Percentiles rank a stretch among this genome's conserved stretches.
Evolutionary conservation across 1,284 basidiomycete genomes (phyloP).

Genomic region (Lignosus rhinocerotis): DNA sequence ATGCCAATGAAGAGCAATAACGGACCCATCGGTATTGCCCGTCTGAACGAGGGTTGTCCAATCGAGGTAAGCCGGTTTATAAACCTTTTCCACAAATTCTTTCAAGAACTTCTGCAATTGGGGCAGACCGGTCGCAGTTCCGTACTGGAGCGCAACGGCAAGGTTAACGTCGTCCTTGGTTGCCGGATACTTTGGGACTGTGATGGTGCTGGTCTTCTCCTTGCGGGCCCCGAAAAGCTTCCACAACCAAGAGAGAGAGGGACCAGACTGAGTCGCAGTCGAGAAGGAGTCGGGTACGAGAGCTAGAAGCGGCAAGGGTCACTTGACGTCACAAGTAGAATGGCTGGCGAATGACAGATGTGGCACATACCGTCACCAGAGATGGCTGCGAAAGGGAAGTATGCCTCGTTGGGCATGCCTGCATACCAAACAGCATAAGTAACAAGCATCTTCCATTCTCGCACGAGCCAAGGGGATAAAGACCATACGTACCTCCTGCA

Average conservation of each 20-base stretch:
- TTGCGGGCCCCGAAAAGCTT: conserved; percentile 55
- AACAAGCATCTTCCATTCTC: neutral
- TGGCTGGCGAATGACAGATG: conserved; percentile 27
- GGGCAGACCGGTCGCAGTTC: conserved; percentile 55
- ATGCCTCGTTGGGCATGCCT: conserved; percentile 62
- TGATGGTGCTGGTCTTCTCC: conserved; percentile 51
- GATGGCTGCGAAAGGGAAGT: conserved; percentile 65
- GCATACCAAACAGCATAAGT: neutral
- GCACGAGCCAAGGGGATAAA: neutral
- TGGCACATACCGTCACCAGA: conserved; percentile 42
- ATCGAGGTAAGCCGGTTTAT: conserved; percentile 69
- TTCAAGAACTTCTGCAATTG: conserved; percentile 54
- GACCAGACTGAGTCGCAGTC: conserved; percentile 29
- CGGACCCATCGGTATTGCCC: conserved; percentile 77
- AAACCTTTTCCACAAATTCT: conserved; percentile 64
- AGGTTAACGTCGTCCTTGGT: conserved; percentile 59
- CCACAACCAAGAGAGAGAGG: conserved; percentile 63
- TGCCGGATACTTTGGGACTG: conserved; percentile 62
- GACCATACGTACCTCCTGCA: conserved; percentile 51
- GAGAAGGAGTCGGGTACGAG: conserved; percentile 41
- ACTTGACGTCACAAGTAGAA: conserved; percentile 36
- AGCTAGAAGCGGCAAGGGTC: conserved; percentile 15
- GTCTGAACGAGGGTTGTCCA: conserved; percentile 63
- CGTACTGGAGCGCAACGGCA: conserved; percentile 72
- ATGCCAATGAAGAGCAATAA: neutral